These are phyloP conservation scores for Mortierella claussenii DNA, from an alignment of 192 early-diverging fungal species.

Conservation along the genomic window DNA sequence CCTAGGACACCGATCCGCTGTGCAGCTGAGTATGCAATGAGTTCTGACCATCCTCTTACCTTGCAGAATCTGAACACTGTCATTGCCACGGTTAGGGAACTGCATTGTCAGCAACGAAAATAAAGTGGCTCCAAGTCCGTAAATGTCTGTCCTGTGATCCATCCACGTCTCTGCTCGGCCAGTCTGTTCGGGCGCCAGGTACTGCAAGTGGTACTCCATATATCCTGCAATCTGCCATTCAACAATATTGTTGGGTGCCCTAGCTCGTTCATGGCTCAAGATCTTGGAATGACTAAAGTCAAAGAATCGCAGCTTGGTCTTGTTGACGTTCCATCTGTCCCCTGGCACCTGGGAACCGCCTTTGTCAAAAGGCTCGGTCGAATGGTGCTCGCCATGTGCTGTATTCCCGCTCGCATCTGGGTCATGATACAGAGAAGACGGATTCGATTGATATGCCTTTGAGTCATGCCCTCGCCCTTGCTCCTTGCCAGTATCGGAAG, in stretches of 20 bases:
- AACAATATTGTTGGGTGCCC: conserved; percentile 44
- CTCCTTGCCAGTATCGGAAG: neutral
- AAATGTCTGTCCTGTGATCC: conserved; percentile 51
- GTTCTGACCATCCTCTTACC: conserved; percentile 8
- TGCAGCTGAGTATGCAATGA: too few relatives aligned
- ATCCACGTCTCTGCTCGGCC: conserved; percentile 52
- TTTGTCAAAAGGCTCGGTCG: too few relatives aligned
- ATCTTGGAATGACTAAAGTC: conserved; percentile 50
- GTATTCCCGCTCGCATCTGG: too few relatives aligned
- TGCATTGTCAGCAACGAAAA: conserved; percentile 48
- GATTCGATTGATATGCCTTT: neutral
- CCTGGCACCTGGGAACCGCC: too few relatives aligned
- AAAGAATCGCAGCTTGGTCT: conserved; percentile 35
- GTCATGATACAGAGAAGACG: conserved; percentile 24
- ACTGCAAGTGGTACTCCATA: conserved; percentile 43
- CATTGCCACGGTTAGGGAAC: conserved; percentile 40
- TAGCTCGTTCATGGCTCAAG: conserved; percentile 42
- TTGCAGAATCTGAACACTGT: conserved; percentile 49
- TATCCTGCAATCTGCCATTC: conserved; percentile 52
- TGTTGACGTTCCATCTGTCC: conserved; percentile 35
- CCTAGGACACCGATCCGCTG: too few relatives aligned
- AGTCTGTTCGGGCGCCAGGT: conserved; percentile 45
- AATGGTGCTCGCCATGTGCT: too few relatives aligned
- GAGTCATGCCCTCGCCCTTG: neutral
- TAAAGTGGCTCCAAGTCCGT: conserved; percentile 33